Conservation (phyloP, 495 filamentous ascomycete species). For the Lichenothelia convexa region DNA sequence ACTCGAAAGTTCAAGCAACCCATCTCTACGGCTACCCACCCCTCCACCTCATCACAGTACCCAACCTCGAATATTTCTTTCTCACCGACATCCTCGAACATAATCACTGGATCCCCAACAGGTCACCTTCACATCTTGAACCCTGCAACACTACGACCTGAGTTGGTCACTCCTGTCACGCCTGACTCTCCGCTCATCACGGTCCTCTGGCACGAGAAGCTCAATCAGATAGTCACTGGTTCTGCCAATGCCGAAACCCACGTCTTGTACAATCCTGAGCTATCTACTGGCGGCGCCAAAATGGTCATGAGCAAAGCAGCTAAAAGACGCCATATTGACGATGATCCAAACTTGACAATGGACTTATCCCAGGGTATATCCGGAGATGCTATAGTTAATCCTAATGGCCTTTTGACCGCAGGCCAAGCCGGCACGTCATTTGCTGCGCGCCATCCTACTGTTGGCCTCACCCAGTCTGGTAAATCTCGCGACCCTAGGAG, state of each 20-base stretch:
- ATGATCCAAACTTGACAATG: slow-evolving; percentile 69
- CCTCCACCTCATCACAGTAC: slow-evolving; percentile 67
- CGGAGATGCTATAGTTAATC: slow-evolving; percentile 60
- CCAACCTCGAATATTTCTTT: slow-evolving; percentile 75
- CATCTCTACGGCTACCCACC: slow-evolving; percentile 56
- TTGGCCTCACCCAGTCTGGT: slow-evolving; percentile 65
- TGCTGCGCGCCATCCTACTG: slow-evolving; percentile 47
- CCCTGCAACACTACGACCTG: slow-evolving; percentile 66
- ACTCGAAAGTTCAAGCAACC: slow-evolving; percentile 88
- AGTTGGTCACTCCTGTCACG: slow-evolving; percentile 72
- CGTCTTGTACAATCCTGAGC: slow-evolving; percentile 73
- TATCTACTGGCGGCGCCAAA: slow-evolving; percentile 64
- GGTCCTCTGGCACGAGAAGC: slow-evolving; percentile 78
- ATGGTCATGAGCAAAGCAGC: slow-evolving; percentile 84
- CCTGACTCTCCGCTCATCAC: slow-evolving; percentile 64
- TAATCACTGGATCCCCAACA: slow-evolving; percentile 74
- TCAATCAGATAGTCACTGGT: slow-evolving; percentile 91
- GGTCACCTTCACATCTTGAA: slow-evolving; percentile 89
- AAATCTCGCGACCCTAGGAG: slow-evolving; percentile 58
- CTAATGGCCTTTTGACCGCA: slow-evolving; percentile 32
- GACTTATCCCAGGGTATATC: slow-evolving; percentile 62
- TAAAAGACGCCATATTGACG: slow-evolving; percentile 86
- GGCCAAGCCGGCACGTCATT: slow-evolving; percentile 30
- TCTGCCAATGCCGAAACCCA: slow-evolving; percentile 79
- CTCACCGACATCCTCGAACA: slow-evolving; percentile 58